Percentiles rank a stretch among this genome's conserved stretches.
These are phyloP conservation scores for Cordyceps cicadae DNA, from an alignment of 2,329 filamentous ascomycete species.

Conservation along the genomic window DNA sequence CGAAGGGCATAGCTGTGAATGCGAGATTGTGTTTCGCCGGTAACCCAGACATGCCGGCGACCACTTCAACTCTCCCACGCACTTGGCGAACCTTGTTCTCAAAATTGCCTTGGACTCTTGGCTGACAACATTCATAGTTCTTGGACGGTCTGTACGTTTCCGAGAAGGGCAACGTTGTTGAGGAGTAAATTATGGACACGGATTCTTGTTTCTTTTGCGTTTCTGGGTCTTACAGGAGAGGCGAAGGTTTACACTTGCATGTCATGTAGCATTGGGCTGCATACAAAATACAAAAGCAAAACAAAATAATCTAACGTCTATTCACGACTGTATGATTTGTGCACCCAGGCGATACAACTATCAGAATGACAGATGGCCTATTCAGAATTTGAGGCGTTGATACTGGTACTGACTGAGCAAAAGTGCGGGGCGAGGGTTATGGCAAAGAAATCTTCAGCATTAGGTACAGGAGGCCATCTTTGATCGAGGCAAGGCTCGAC, in stretches of 20 bases:
- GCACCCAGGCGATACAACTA: not conserved
- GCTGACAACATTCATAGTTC: slow-evolving; percentile 54
- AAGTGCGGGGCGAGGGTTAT: not conserved
- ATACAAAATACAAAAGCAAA: slow-evolving; percentile 31
- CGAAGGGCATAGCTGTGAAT: not conserved
- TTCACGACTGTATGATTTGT: not conserved
- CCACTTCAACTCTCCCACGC: too few species aligned
- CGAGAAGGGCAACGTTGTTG: slow-evolving; percentile 91
- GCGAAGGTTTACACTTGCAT: slow-evolving; percentile 52
- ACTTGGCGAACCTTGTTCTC: not conserved
- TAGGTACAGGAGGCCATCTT: not conserved
- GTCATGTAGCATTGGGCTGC: slow-evolving; percentile 47
- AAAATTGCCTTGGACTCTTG: slow-evolving; percentile 11
- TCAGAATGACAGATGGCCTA: not conserved
- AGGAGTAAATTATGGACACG: slow-evolving; percentile 47
- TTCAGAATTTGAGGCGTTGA: not conserved
- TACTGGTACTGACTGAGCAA: not conserved
- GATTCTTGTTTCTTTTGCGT: slow-evolving; percentile 44
- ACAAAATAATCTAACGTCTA: slow-evolving; percentile 21
- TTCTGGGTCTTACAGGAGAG: slow-evolving; percentile 54
- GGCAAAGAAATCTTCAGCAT: not conserved
- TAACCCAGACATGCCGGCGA: too few species aligned
- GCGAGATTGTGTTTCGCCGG: too few species aligned
- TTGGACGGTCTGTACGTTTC: slow-evolving; percentile 99
- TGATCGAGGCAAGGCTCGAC: not conserved